phyloP scores from a whole-genome alignment of 2,329 filamentous ascomycete species.

The Penicillium thymicola region DNA sequence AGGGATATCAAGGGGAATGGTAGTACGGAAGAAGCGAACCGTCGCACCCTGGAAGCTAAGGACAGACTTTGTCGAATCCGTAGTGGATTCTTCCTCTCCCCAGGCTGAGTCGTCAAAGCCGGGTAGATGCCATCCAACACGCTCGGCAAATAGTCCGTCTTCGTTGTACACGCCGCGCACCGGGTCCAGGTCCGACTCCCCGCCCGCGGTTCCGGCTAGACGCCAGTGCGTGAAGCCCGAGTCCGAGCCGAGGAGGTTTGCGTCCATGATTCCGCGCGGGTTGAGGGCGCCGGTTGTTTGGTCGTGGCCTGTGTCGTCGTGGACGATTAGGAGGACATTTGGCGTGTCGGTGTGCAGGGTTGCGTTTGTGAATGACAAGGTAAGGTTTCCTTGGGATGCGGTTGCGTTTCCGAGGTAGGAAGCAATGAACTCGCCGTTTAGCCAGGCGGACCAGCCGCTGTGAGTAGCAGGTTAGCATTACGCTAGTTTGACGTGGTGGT shows the following conservation, averaged over 20 bases:
- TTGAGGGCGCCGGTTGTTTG: slow-evolving; percentile 30
- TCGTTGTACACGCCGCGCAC: slow-evolving; percentile 57
- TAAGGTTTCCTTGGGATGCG: slow-evolving; percentile 25
- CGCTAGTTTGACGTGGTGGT: not conserved
- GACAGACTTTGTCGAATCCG: slow-evolving; percentile 25
- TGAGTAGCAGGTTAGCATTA: not conserved
- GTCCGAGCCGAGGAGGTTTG: slow-evolving; percentile 47
- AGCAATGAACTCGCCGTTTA: slow-evolving; percentile 57
- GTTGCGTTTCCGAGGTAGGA: slow-evolving; percentile 49
- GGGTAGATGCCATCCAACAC: slow-evolving; percentile 58
- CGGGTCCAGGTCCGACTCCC: slow-evolving; percentile 53
- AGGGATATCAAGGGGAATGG: slow-evolving; percentile 51
- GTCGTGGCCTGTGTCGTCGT: slow-evolving; percentile 49
- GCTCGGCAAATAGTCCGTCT: slow-evolving; percentile 57
- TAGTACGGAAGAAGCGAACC: slow-evolving; percentile 56
- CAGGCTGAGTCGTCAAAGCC: slow-evolving; percentile 52
- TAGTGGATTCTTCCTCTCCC: slow-evolving; percentile 28
- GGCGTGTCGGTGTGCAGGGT: slow-evolving; percentile 50
- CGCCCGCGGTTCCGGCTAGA: slow-evolving; percentile 56
- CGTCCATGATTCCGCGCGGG: slow-evolving; percentile 42
- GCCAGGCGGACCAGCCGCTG: slow-evolving; percentile 56
- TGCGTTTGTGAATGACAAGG: slow-evolving; percentile 52
- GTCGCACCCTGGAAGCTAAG: slow-evolving; percentile 50
- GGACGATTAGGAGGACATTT: slow-evolving; percentile 59
- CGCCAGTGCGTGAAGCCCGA: slow-evolving; percentile 55